Base-by-base conservation (phyloP, 2,329 filamentous ascomycete species). In the Aphanoascus verrucosus region DNA sequence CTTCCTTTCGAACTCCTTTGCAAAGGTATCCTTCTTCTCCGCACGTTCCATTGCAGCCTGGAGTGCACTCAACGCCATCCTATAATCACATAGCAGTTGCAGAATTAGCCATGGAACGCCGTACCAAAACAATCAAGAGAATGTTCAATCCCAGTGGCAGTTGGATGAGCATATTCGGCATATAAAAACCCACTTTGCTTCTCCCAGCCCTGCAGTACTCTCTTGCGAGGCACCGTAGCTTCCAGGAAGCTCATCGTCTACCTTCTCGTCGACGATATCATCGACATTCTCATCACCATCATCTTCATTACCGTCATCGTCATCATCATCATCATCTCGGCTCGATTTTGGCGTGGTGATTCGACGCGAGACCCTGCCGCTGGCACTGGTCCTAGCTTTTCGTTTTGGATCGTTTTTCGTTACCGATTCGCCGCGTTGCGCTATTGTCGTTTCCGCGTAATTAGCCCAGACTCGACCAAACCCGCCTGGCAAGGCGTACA, bases 1-100 rank as follows among this genome's bases (percentile, higher is more conserved):
- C 14, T 49, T 49, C 40, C 54, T 55, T 42, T 60, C 58, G 38
- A 61, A 57, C 14, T 48, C 54, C 12, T 55, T 58, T 11, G 51
- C 54, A 35, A 57, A 59, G 31, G 50, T 53, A 49, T 60, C 58
- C 28, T 53, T 60, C 42, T 55, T 60, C 38, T 57, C 53, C 35
- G 49, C 50, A 15, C 53, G 53, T 28, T 52, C 48, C 47, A 60
- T 57, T 8, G 52, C 54, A 8, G 40, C 32, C 41, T 60, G 57
- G 45, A 60, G 46, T 7, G 55, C 56, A 34, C 48, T 55, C 47
- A 60, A 44, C 12, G 57, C 57, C 8, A 50, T 37, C 17, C 58
- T 59, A 49, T 11, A 43, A 17, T 37, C 15, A 23, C 5, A 23
- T 44, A 20, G 9, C 20, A 44, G 41, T 23, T 44, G 40, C 17